phyloP scores from a whole-genome alignment of 768 basidiomycete species.

The Leccinum uliginosum region DNA sequence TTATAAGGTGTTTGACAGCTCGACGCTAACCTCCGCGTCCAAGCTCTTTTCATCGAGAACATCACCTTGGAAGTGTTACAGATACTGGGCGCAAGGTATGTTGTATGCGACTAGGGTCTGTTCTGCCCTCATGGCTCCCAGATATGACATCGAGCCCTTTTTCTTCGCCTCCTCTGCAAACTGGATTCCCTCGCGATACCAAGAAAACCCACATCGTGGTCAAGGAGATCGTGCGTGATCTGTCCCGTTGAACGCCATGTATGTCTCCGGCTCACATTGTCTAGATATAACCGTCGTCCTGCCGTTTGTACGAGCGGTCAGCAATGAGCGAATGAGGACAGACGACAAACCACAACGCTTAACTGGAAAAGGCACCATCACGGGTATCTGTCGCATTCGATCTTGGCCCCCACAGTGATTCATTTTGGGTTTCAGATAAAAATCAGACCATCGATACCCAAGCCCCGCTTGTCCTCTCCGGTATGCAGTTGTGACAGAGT shows the following conservation, averaged over 20 bases:
- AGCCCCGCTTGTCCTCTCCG: slow-evolving; percentile 25
- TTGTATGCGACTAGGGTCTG: background rate
- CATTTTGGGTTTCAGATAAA: slow-evolving; percentile 9
- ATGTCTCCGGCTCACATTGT: background rate
- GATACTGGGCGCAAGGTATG: slow-evolving; percentile 37
- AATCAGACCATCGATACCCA: slow-evolving; percentile 33
- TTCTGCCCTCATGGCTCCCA: slow-evolving; percentile 13
- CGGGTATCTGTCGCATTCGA: slow-evolving; percentile 12
- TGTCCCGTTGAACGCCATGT: slow-evolving; percentile 1
- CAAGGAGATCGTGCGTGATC: slow-evolving; percentile 36
- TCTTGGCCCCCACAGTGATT: background rate
- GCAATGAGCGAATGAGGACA: slow-evolving; percentile 20
- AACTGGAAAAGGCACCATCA: slow-evolving; percentile 6
- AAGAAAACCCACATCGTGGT: slow-evolving; percentile 27
- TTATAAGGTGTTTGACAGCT: slow-evolving; percentile 14
- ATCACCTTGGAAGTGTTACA: slow-evolving; percentile 30
- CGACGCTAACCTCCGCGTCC: slow-evolving; percentile 23
- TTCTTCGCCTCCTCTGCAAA: slow-evolving; percentile 42
- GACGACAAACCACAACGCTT: slow-evolving; percentile 10
- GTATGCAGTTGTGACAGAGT: slow-evolving; percentile 1
- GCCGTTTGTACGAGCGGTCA: slow-evolving; percentile 38
- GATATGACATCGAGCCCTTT: slow-evolving; percentile 41
- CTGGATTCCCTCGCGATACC: slow-evolving; percentile 41
- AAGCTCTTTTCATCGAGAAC: slow-evolving; percentile 36
- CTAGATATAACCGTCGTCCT: slow-evolving; percentile 43